Evolutionary conservation across 108 stramenopile genomes (phyloP), one percentile per base, ranked within the genome.

Genomic region (Nitzschia sp.): DNA sequence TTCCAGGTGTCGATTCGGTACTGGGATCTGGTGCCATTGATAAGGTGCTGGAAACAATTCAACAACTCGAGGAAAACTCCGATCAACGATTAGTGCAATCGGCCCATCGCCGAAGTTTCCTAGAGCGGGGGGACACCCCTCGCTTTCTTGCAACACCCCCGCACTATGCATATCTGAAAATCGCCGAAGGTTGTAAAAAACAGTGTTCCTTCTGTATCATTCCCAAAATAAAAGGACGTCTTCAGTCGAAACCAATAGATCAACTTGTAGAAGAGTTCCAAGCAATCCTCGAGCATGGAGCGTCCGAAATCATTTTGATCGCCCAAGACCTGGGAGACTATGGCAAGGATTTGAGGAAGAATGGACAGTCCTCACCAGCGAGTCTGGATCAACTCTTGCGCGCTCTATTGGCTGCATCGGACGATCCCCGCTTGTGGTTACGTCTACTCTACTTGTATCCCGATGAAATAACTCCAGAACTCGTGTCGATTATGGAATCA

Each of bases 241-340:
- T 81, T 24, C 80, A 81, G 42, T 75, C 74, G 54, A 81, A 81
- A 51, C 80, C 74, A 23, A 58, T 71, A 9, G 35, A 53, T n/a
- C 74, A 81, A 61, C 18, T 81, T 3, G 70, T 81, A 3, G 61
- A 75, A 42, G 80, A 81, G 54, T 75, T 71, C 55, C 59, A 71
- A 66, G 74, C 60, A 15, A 25, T 81, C 5, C 25, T 75, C 30
- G 59, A 75, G 30, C 54, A 68, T 68, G 78, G 78, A 57, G 70
- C 64, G 1, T 46, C 45, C n/a, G 80, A 81, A 68, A 48, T 81
- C 26, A 81, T 81, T 68, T 49, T 81, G 58, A 81, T 81, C 53
- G 80, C 80, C 11, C 80, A 81, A 58, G 80, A 81, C 58, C 47
- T 81, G 32, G 80, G 80, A 19, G 80, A 81, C 57, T 81, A 75